phyloP scores from a whole-genome alignment of 2,329 filamentous ascomycete species.

The Aspergillus fijiensis region DNA sequence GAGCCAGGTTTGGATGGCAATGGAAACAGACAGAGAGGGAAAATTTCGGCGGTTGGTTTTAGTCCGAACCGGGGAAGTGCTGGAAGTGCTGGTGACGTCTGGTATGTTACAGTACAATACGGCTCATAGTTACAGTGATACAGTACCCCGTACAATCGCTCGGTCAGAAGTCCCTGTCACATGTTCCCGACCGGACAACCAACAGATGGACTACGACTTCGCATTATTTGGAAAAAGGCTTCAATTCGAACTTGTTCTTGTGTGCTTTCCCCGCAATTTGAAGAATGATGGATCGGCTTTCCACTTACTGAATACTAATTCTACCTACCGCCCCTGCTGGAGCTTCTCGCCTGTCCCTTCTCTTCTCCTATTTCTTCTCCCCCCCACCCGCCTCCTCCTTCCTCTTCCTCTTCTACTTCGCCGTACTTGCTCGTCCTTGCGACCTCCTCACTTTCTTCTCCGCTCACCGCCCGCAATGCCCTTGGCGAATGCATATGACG shows the following conservation, averaged over 20 bases:
- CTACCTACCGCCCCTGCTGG: background rate
- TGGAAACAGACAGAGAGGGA: slow-evolving; percentile 20
- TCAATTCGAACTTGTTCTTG: background rate
- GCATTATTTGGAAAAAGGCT: slow-evolving; percentile 11
- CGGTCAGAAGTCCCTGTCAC: slow-evolving; percentile 11
- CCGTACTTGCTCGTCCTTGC: background rate
- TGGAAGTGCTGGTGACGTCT: background rate
- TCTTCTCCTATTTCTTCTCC: slow-evolving; percentile 3
- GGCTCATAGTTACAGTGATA: no score
- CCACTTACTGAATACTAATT: no score
- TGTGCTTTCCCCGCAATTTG: background rate
- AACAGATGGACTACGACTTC: no score
- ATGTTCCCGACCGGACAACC: slow-evolving; percentile 19
- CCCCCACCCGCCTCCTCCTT: slow-evolving; percentile 4
- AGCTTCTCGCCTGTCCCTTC: slow-evolving; percentile 1
- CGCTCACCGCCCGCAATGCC: slow-evolving; percentile 32
- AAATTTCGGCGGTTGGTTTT: slow-evolving; percentile 23
- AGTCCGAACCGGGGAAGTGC: background rate
- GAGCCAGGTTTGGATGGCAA: slow-evolving; percentile 11
- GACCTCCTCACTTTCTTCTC: slow-evolving; percentile 10
- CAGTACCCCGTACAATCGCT: no score
- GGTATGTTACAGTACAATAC: background rate
- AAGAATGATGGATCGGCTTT: no score
- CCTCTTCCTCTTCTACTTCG: slow-evolving; percentile 4
- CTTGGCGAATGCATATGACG: slow-evolving; percentile 34